Percentiles rank a stretch among this genome's conserved stretches.
phyloP scores from a whole-genome alignment of 208 protist species.

The Porcisia hertigi region DNA sequence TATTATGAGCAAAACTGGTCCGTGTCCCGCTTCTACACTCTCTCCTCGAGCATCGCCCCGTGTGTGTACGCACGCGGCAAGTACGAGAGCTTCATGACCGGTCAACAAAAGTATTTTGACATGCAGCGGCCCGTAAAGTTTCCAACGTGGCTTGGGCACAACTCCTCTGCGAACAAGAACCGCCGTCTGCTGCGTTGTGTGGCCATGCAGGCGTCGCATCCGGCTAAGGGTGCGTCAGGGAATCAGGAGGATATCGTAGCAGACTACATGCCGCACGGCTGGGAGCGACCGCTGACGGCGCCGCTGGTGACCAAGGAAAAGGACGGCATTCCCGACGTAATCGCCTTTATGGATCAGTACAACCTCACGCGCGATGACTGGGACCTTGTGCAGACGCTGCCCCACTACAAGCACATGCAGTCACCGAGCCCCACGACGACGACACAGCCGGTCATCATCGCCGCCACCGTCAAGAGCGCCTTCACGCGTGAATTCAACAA shows the following conservation, averaged over 20 bases:
- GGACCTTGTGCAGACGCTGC: constrained; percentile 80
- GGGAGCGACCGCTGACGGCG: constrained; percentile 54
- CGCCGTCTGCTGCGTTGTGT: constrained; percentile 69
- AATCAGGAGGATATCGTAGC: constrained; percentile 75
- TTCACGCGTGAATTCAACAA: constrained; percentile 92
- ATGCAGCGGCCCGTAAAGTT: constrained; percentile 89
- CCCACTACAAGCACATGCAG: constrained; percentile 78
- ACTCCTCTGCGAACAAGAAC: constrained; percentile 90
- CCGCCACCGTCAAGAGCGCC: constrained; percentile 81
- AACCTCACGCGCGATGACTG: constrained; percentile 88
- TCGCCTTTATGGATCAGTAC: constrained; percentile 88
- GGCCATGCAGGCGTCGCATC: constrained; percentile 66
- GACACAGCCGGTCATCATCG: constrained; percentile 36
- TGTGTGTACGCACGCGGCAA: constrained; percentile 82
- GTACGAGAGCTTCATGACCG: constrained; percentile 83
- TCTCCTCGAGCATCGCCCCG: constrained; percentile 78
- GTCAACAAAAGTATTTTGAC: constrained; percentile 79
- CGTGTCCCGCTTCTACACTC: constrained; percentile 71
- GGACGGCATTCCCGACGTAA: constrained; percentile 73
- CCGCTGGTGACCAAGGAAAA: constrained; percentile 65
- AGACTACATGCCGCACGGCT: constrained; percentile 89
- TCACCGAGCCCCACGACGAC: constrained; percentile 16
- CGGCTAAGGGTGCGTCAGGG: constrained; percentile 55
- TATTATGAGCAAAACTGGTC: constrained; percentile 90
- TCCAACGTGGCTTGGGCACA: constrained; percentile 86